Evolutionary conservation across 495 filamentous ascomycete genomes (phyloP).

Genomic region (Penicillium canescens): DNA sequence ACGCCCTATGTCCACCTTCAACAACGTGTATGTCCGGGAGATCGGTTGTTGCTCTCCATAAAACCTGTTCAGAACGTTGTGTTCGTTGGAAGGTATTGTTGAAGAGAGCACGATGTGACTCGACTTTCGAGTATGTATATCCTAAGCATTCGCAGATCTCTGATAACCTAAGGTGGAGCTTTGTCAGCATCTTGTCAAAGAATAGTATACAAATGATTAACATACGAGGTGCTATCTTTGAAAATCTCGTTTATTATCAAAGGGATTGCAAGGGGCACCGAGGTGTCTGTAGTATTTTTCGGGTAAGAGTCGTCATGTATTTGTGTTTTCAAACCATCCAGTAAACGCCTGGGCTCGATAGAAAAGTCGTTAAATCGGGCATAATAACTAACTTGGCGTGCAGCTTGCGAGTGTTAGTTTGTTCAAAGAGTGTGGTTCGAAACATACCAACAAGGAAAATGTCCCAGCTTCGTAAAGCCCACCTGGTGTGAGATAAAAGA

Average conservation of each 20-base stretch:
- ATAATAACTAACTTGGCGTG: background rate
- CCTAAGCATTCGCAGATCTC: background rate
- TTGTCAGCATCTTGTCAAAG: background rate
- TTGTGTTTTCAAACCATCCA: background rate
- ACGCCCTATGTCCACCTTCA: too few species aligned
- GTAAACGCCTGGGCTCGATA: background rate
- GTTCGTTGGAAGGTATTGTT: too few species aligned
- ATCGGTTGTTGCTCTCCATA: too few species aligned
- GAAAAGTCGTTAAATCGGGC: background rate
- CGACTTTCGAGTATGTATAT: too few species aligned
- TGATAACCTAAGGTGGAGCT: too few species aligned
- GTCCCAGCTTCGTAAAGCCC: background rate
- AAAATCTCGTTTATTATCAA: background rate
- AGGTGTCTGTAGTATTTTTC: background rate
- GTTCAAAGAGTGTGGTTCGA: background rate
- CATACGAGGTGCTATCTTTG: background rate
- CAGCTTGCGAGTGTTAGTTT: background rate
- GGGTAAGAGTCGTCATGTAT: background rate
- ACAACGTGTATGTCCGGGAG: too few species aligned
- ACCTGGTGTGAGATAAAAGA: background rate
- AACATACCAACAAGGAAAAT: background rate
- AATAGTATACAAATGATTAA: background rate
- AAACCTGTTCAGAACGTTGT: too few species aligned
- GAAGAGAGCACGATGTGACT: too few species aligned
- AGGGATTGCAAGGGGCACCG: background rate